Base-by-base conservation (phyloP, 495 filamentous ascomycete species). In the Talaromyces adpressus region DNA sequence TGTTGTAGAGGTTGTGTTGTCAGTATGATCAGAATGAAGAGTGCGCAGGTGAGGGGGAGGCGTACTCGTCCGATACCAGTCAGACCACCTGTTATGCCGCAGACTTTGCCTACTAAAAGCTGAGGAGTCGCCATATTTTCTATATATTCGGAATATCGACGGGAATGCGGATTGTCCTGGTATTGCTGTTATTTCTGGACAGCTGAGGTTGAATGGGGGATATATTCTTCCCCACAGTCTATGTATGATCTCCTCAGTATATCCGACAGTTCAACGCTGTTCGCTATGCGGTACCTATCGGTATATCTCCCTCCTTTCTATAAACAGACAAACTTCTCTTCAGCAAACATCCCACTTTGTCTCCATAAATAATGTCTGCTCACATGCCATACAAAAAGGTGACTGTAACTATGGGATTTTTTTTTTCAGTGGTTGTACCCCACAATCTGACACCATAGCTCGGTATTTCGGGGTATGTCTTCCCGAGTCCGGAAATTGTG, bases 11-110 rank as follows among this genome's bases (percentile, higher is more conserved):
- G 29, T 52, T 25, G 9, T 14, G 8, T 45, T 29, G 36, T 45
- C 36, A 27, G 18, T 16, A 7, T 8, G 9, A 41, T 61, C 9
- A 6, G 9, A 45, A 29, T 29, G 14, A 18, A 9, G 61, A 57
- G 20, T 27, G 25, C 25, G 25, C 4, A 14, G 23, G 39, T 30
- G 39, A 49, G 14, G 14, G 18, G 25, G 29, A 34, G 22, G 1
- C 66, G 12, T 73, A 78, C 77, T 32, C 89, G 81, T 53, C 89
- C 89, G 66, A 92, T 92, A 61, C 89, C 89, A 1, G 89, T 90
- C 1, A 88, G 83, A 49, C 87, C 88, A 65, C 89, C 89, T 4
- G 89, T 91, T 65, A 92, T 87, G 70, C 89, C 87, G 71, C 87
- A 87, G 3, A 86, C 85, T 69, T 91, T 91, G 73, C 81, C 82